Evolutionary conservation across 2,329 filamentous ascomycete genomes (phyloP), one percentile per base, ranked within the genome.

Genomic region (Thielaviopsis ethacetica): DNA sequence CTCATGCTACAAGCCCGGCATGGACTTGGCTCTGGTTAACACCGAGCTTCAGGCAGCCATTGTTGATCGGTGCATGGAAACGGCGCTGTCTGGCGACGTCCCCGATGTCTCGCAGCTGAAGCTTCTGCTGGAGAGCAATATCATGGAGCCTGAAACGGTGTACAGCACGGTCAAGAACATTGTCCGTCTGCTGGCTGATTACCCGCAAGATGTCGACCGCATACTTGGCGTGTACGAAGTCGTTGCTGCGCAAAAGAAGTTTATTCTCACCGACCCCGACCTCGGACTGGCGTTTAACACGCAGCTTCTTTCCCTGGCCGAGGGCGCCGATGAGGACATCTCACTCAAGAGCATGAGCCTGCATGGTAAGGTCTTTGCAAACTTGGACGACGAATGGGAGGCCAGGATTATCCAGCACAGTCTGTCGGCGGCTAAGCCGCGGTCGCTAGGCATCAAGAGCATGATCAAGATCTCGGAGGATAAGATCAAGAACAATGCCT

Each of bases 31-130:
- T 6, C 70, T 69, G 47, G 64, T 70, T 1, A 66, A 71, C 7
- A 58, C 66, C 1, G 63, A 63, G 0, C 66, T 84, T 1, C 81
- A 85, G 63, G 64, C 67, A 0, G 74, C 75, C 49, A 66, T 84
- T 0, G 64, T 73, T 1, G 66, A 68, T 0, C 69, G 69, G 24
- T 74, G 72, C 34, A 61, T 73, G 0, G 67, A 70, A n/a, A 71
- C 72, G 10, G 66, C 74, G 0, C 62, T 68, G 7, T 71, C 68
- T 0, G 65, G 67, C 1, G 51, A 62, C 0, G 64, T 70, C 0
- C 64, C 38, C 3, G 38, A 44, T 5, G 38, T 44, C 17, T n/a
- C 38, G 5, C 38, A 44, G 38, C 13, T 44, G 38, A 44, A 44
- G 17, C 15, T 17, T n/a, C n/a, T 44, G 67, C 2, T 78, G 74